A percentile compares a stretch with the other conserved stretches of the same genome.
These are phyloP conservation scores for Nothophoma quercina DNA, from an alignment of 2,329 filamentous ascomycete species.

Conservation along the genomic window DNA sequence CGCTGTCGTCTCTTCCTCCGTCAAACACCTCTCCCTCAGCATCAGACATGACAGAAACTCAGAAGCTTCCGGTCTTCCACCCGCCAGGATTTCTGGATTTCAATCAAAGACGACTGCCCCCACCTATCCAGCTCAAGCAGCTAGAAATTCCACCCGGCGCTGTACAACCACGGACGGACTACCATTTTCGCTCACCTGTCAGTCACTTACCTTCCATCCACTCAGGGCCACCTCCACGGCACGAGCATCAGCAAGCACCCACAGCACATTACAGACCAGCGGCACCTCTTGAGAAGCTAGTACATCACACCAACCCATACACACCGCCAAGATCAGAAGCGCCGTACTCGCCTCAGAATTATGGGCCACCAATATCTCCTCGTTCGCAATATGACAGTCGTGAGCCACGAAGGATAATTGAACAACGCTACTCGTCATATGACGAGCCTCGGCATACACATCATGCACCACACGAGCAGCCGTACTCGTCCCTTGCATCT, in stretches of 20 bases:
- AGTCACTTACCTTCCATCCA: conserved; percentile 49
- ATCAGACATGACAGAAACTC: conserved; percentile 56
- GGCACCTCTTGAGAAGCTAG: conserved; percentile 47
- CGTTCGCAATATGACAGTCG: conserved; percentile 45
- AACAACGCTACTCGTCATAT: conserved; percentile 42
- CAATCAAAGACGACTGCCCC: conserved; percentile 50
- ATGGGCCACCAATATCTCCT: conserved; percentile 49
- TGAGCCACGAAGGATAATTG: conserved; percentile 35
- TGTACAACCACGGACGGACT: conserved; percentile 49
- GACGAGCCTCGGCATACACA: conserved; percentile 43
- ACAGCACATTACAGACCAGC: conserved; percentile 35
- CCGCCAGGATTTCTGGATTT: conserved; percentile 51
- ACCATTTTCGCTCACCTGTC: conserved; percentile 50
- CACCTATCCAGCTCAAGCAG: conserved; percentile 51
- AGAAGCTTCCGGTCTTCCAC: conserved; percentile 53
- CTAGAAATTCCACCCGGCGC: conserved; percentile 49
- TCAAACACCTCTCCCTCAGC: conserved; percentile 44
- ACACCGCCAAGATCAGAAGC: conserved; percentile 51
- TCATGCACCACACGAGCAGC: conserved; percentile 41
- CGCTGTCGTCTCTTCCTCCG: conserved; percentile 53
- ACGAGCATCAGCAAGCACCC: conserved; percentile 36
- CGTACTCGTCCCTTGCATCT: conserved; percentile 47
- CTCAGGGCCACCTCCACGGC: conserved; percentile 40
- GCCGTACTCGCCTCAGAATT: conserved; percentile 50
- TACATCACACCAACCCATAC: conserved; percentile 47